phyloP scores from a whole-genome alignment of 2,329 filamentous ascomycete species.

The Phyllosticta ampelicida region DNA sequence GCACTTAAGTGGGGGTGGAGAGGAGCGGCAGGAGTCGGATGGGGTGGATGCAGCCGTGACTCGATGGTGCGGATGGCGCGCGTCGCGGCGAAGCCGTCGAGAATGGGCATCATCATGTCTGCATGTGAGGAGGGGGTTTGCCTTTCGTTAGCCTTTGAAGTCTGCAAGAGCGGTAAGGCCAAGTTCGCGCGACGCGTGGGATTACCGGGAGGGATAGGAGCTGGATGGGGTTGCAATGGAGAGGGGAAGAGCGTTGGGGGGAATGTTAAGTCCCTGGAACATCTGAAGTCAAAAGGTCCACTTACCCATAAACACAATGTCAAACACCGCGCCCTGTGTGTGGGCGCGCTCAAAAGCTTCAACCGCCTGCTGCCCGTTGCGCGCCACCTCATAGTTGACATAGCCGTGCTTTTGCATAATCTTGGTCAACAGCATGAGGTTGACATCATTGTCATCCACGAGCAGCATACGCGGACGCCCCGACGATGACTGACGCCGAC shows the following conservation, averaged over 20 bases:
- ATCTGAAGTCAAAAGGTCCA: not conserved
- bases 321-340: slow-evolving; percentile 14
- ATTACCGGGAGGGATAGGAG: too few species aligned
- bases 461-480: slow-evolving; percentile 21
- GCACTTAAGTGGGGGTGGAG: too few species aligned
- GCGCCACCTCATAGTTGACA: slow-evolving; percentile 21
- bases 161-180: not conserved
- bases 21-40: too few species aligned
- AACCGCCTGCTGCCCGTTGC: slow-evolving; percentile 18
- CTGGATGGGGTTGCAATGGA: not conserved
- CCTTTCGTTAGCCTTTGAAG: not conserved
- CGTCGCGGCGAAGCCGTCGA: slow-evolving; percentile 43
- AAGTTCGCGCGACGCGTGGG: not conserved
- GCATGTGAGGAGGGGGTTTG: not conserved
- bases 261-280: not conserved
- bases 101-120: slow-evolving; percentile 47
- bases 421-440: slow-evolving; percentile 26
- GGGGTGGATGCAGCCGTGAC: too few species aligned
- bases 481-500: not conserved
- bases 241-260: too few species aligned
- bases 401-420: slow-evolving; percentile 27
- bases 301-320: slow-evolving; percentile 27
- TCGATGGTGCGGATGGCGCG: slow-evolving; percentile 27
- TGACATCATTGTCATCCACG: slow-evolving; percentile 32
- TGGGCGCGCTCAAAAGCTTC: slow-evolving; percentile 24